Conservation (phyloP, 73 alveolate genomes). For the Paramecium caudatum region DNA sequence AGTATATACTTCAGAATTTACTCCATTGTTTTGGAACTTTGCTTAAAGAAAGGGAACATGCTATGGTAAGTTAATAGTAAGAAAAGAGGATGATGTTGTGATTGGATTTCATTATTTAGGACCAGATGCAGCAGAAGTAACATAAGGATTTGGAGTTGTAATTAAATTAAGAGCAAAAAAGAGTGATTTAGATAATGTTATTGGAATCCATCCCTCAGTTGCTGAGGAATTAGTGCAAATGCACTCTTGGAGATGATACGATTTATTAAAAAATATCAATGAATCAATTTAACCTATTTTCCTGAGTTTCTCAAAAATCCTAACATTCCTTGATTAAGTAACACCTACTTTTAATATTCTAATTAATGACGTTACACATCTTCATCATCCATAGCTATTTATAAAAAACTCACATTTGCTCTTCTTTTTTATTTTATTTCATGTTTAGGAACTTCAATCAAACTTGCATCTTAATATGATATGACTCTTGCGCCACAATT, state of each 20-base stretch:
- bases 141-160: conserved; percentile 97
- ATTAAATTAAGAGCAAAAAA: conserved; percentile 89
- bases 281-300: conserved; percentile 35
- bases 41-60: conserved; percentile 82
- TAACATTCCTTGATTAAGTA: conserved; percentile 27
- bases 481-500: background rate
- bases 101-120: conserved; percentile 98
- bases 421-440: background rate
- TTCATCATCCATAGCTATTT: conserved; percentile 33
- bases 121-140: conserved; percentile 99
- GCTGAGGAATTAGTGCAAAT: conserved; percentile 91
- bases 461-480: background rate
- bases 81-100: conserved; percentile 82
- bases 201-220: conserved; percentile 99
- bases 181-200: conserved; percentile 87
- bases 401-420: background rate
- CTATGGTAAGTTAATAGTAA: conserved; percentile 47
- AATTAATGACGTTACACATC: background rate
- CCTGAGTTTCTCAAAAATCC: conserved; percentile 48
- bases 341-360: conserved; percentile 14
- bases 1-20: conserved; percentile 93
- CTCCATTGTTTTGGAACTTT: conserved; percentile 98
- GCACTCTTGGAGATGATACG: conserved; percentile 56
- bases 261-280: background rate
- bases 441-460: background rate